Percentiles rank a stretch among this genome's conserved stretches.
Evolutionary conservation across 139 green algal species (phyloP).

Genomic region (Chlorella sp.): DNA sequence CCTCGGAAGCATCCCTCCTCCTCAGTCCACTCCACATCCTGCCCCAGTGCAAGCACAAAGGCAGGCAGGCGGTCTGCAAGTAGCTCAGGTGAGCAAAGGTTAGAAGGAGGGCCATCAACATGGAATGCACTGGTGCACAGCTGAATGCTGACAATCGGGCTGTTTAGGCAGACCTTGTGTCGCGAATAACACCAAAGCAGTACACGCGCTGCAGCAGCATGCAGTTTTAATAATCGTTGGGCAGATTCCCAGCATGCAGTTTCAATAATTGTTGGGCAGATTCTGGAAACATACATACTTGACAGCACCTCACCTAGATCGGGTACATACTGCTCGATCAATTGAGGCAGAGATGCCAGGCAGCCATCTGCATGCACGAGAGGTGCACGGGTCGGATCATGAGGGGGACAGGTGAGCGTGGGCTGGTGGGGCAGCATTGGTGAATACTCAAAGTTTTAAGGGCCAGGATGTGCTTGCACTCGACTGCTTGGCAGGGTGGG

Average conservation of each 20-base stretch:
- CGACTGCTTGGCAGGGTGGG: background rate
- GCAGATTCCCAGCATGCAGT: no score
- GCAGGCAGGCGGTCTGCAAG: conserved; percentile 62
- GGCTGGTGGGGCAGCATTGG: background rate
- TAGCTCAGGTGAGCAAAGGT: background rate
- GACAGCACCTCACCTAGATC: conserved; percentile 51
- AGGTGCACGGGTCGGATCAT: background rate
- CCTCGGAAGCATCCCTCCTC: conserved; percentile 66
- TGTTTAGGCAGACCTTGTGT: no score
- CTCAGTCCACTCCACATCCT: conserved; percentile 77
- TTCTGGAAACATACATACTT: no score
- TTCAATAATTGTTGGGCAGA: no score
- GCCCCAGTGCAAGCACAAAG: conserved; percentile 77
- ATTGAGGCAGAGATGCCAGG: conserved; percentile 65
- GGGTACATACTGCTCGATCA: conserved; percentile 75
- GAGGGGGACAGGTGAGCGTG: background rate
- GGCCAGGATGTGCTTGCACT: background rate
- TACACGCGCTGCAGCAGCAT: no score
- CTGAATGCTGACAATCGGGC: no score
- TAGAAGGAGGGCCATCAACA: background rate
- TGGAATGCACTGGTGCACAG: no score
- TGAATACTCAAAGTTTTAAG: background rate
- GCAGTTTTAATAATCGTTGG: no score
- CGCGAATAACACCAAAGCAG: no score
- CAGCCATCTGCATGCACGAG: conserved; percentile 39